phyloP scores from a whole-genome alignment of 306 rosid species.

The Astragalus glycyphyllos region DNA sequence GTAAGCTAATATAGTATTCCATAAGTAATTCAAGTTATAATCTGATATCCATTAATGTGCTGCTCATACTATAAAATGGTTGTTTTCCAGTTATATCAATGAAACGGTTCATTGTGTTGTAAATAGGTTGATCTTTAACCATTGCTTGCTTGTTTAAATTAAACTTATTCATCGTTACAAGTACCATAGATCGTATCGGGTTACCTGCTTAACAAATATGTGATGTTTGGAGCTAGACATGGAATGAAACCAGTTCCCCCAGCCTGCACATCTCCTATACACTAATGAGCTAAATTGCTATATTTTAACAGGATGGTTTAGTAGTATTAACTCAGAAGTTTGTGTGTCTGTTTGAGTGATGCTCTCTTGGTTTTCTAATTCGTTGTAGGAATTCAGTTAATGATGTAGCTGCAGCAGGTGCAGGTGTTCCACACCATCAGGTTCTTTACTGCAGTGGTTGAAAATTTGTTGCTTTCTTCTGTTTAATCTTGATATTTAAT shows the following conservation, averaged over 20 bases:
- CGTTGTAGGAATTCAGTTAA: constrained; percentile 59
- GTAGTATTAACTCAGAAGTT: constrained; percentile 20
- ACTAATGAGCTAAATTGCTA: constrained; percentile 23
- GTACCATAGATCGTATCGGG: constrained; percentile 6
- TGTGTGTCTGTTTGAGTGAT: constrained; percentile 29
- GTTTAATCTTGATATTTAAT: constrained; percentile 38
- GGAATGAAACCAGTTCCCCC: no score
- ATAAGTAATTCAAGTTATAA: constrained; percentile 17
- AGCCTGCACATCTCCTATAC: no score
- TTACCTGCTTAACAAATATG: constrained; percentile 22
- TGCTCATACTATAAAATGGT: constrained; percentile 18
- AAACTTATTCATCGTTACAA: constrained; percentile 10
- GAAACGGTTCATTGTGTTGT: constrained; percentile 33
- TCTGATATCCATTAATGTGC: background rate
- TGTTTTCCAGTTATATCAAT: constrained; percentile 1
- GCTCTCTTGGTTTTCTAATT: constrained; percentile 36
- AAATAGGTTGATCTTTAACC: constrained; percentile 21
- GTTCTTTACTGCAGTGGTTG: constrained; percentile 46
- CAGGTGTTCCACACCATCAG: constrained; percentile 68
- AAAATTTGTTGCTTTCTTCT: constrained; percentile 32
- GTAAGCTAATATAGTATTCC: constrained; percentile 10
- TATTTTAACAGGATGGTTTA: constrained; percentile 12
- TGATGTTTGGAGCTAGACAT: constrained; percentile 13
- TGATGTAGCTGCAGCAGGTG: constrained; percentile 50
- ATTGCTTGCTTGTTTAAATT: constrained; percentile 30